Conservation (phyloP, 768 basidiomycete genomes). For the Trametes gibbosa region DNA sequence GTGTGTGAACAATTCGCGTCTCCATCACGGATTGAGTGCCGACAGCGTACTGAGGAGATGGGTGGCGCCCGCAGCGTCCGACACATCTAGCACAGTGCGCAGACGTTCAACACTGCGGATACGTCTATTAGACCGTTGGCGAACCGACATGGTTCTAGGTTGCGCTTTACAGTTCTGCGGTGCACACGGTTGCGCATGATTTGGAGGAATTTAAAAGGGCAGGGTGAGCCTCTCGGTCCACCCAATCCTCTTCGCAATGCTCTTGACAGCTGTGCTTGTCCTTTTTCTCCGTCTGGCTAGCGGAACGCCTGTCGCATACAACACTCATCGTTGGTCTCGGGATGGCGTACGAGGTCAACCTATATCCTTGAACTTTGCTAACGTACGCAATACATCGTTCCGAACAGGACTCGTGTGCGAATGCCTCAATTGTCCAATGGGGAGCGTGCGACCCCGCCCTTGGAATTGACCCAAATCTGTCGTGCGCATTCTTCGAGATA, state of each 20-base stretch:
- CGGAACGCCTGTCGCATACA: background rate
- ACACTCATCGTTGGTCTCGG: background rate
- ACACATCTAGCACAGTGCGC: background rate
- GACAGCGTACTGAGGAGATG: background rate
- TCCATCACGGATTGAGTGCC: background rate
- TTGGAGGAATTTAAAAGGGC: background rate
- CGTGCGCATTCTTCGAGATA: conserved; percentile 2
- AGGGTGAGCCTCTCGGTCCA: background rate
- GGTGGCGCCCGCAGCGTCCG: background rate
- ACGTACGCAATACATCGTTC: background rate
- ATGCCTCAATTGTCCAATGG: background rate
- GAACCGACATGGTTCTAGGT: too few relatives aligned
- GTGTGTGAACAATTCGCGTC: too few relatives aligned
- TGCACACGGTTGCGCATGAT: background rate
- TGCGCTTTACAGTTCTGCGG: background rate
- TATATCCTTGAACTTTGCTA: background rate
- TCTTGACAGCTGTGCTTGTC: background rate
- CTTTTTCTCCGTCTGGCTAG: background rate
- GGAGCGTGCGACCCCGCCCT: background rate
- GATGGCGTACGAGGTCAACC: background rate
- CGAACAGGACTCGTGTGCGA: background rate
- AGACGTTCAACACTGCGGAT: background rate
- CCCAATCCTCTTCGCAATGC: background rate
- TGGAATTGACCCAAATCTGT: background rate
- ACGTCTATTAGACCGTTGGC: background rate